Conservation (phyloP, 352 stramenopile species). For the Phytophthora pini region DNA sequence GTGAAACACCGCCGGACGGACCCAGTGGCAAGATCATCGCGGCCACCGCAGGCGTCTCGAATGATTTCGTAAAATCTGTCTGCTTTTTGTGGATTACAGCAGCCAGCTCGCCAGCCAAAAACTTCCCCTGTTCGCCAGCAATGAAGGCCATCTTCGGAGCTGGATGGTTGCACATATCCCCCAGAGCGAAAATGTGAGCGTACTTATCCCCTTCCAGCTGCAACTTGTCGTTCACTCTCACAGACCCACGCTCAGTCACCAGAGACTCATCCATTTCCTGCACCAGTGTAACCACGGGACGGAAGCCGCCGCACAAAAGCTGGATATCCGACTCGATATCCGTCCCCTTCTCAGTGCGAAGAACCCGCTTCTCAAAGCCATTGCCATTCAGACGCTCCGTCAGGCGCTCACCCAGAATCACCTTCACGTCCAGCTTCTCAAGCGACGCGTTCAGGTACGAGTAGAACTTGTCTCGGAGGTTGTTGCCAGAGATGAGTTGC, state of each 20-base stretch:
- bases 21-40: constrained; percentile 53
- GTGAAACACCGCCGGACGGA: constrained; percentile 52
- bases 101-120: constrained; percentile 43
- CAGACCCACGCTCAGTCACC: constrained; percentile 39
- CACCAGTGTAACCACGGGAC: constrained; percentile 38
- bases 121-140: constrained; percentile 51
- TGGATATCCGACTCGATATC: constrained; percentile 66
- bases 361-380: constrained; percentile 43
- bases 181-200: constrained; percentile 59
- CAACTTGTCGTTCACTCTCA: constrained; percentile 58
- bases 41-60: constrained; percentile 15
- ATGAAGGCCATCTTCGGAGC: constrained; percentile 55
- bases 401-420: constrained; percentile 65
- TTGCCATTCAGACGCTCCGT: constrained; percentile 47
- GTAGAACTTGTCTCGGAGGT: constrained; percentile 63
- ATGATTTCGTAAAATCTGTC: constrained; percentile 34
- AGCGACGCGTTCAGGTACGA: constrained; percentile 28
- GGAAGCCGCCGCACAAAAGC: constrained; percentile 53
- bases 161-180: constrained; percentile 59
- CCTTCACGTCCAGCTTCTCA: constrained; percentile 47
- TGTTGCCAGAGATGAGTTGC: constrained; percentile 44
- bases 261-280: constrained; percentile 53
- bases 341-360: constrained; percentile 60
- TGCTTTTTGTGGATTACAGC: constrained; percentile 36
- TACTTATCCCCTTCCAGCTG: constrained; percentile 58